phyloP scores from a whole-genome alignment of 306 rosid species.

The Gynostemma pentaphyllum region DNA sequence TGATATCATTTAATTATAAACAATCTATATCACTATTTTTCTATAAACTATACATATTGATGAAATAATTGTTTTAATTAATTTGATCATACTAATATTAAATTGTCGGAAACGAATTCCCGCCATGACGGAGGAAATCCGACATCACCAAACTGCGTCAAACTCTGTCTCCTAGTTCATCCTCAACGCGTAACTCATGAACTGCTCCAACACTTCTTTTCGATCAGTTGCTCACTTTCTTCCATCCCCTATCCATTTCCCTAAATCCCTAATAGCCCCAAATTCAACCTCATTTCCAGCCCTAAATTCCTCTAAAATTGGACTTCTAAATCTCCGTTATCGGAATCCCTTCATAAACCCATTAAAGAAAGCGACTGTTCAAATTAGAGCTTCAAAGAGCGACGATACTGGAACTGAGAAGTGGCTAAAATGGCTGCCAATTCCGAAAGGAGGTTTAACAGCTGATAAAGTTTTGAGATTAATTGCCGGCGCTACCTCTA shows the following conservation, averaged over 20 bases:
- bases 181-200: slow-evolving; percentile 34
- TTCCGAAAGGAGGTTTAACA: slow-evolving; percentile 44
- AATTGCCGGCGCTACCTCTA: slow-evolving; percentile 80
- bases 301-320: slow-evolving; percentile 3
- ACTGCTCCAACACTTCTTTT: slow-evolving; percentile 29
- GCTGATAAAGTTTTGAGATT: slow-evolving; percentile 68
- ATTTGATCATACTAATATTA: too few relatives aligned
- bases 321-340: background rate
- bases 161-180: background rate
- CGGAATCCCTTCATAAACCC: slow-evolving; percentile 16
- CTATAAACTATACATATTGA: too few relatives aligned
- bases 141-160: background rate
- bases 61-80: too few relatives aligned
- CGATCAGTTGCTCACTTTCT: slow-evolving; percentile 20
- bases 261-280: slow-evolving; percentile 19
- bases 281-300: slow-evolving; percentile 7
- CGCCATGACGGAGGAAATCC: slow-evolving; percentile 1
- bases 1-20: too few relatives aligned
- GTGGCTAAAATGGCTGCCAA: slow-evolving; percentile 65
- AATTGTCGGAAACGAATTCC: background rate
- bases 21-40: too few relatives aligned
- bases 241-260: slow-evolving; percentile 8
- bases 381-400: slow-evolving; percentile 42
- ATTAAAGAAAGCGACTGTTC: slow-evolving; percentile 12
- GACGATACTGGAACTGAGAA: slow-evolving; percentile 23